Conservation (phyloP, 139 green algal species). For the Helicosporidium sp. region DNA sequence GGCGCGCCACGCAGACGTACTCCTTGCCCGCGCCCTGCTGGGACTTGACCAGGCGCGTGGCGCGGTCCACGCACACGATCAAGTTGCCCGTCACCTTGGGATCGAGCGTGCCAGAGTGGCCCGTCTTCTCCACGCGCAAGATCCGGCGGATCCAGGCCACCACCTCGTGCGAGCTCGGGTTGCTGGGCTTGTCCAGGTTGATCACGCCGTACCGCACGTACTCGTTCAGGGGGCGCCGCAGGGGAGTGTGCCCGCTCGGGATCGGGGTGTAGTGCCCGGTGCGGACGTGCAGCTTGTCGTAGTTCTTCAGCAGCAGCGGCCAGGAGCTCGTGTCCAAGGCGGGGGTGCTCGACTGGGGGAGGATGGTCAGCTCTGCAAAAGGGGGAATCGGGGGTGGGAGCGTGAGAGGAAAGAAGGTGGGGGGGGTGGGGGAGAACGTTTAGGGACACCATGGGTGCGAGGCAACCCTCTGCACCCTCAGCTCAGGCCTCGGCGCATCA, state of each 20-base stretch:
- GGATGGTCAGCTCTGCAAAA: conserved; percentile 11
- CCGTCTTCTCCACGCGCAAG: conserved; percentile 94
- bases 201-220: conserved; percentile 90
- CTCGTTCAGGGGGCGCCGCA: conserved; percentile 65
- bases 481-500: no score
- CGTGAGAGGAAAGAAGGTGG: no score
- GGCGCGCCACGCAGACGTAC: conserved; percentile 78
- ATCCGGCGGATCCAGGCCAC: conserved; percentile 94
- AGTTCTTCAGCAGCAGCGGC: conserved; percentile 94
- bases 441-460: no score
- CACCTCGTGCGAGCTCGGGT: conserved; percentile 88
- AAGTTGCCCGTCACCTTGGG: conserved; percentile 85
- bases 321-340: conserved; percentile 81
- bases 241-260: conserved; percentile 66
- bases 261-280: conserved; percentile 98
- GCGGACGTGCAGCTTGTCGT: conserved; percentile 77
- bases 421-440: no score
- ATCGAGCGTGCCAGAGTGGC: conserved; percentile 88
- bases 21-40: conserved; percentile 97
- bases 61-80: conserved; percentile 94
- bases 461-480: no score
- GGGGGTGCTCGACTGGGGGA: conserved; percentile 21
- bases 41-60: conserved; percentile 91
- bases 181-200: conserved; percentile 96
- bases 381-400: background rate